These are phyloP conservation scores for Botrytis porri DNA, from an alignment of 2,329 filamentous ascomycete species.

Conservation along the genomic window DNA sequence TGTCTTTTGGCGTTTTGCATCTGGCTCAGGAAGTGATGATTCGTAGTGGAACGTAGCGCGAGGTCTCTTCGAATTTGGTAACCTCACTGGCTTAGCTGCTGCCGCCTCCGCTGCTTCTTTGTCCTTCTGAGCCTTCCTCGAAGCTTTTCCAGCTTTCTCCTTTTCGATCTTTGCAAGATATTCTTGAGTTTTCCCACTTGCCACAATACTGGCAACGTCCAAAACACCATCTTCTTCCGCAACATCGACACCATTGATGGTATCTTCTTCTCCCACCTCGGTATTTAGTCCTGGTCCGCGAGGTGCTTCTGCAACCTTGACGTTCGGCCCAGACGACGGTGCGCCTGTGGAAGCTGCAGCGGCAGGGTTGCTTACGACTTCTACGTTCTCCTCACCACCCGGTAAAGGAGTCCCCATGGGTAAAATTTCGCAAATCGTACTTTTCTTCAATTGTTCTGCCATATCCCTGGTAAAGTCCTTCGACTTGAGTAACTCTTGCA, in stretches of 20 bases:
- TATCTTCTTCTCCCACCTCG: conserved; percentile 39
- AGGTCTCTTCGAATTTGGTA: conserved; percentile 71
- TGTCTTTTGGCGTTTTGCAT: conserved; percentile 42
- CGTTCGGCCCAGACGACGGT: conserved; percentile 36
- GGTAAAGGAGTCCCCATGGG: conserved; percentile 50
- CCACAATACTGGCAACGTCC: conserved; percentile 81
- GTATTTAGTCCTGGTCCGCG: conserved; percentile 26
- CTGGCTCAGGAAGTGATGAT: conserved; percentile 51
- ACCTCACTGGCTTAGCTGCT: conserved; percentile 53
- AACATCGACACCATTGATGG: conserved; percentile 41
- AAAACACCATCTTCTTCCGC: conserved; percentile 68
- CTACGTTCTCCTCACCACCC: conserved; percentile 47
- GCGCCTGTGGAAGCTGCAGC: conserved; percentile 37
- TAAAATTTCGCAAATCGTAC: conserved; percentile 63
- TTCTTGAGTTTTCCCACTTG: conserved; percentile 75
- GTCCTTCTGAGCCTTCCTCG: conserved; percentile 53
- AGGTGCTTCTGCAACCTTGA: conserved; percentile 37
- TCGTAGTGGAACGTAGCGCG: conserved; percentile 72
- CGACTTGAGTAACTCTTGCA: conserved; percentile 62
- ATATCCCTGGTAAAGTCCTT: conserved; percentile 62
- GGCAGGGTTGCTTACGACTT: conserved; percentile 36
- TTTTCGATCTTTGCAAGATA: conserved; percentile 81
- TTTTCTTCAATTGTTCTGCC: conserved; percentile 69
- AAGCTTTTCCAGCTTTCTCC: conserved; percentile 53
- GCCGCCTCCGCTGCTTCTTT: conserved; percentile 48